These are phyloP conservation scores for Kazachstania taianensis DNA, from an alignment of 805 yeast species.

Conservation along the genomic window DNA sequence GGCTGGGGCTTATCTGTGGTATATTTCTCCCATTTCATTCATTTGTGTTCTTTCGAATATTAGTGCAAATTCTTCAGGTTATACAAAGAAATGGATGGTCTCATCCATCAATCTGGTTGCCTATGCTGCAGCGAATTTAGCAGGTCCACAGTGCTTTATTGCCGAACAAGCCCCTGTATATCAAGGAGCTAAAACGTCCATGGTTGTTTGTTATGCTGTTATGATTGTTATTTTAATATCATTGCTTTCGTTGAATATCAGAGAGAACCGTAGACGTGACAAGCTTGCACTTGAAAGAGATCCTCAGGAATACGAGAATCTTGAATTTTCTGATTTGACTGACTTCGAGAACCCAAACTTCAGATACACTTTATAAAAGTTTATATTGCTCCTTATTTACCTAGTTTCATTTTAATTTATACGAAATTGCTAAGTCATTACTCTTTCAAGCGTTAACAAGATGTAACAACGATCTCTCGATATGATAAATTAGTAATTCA, in stretches of 20 bases:
- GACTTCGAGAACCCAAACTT: slow-evolving; percentile 36
- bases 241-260: slow-evolving; percentile 23
- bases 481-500: too few relatives aligned
- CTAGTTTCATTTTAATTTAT: too few relatives aligned
- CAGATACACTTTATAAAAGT: slow-evolving; percentile 25
- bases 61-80: slow-evolving; percentile 53
- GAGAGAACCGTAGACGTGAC: slow-evolving; percentile 38
- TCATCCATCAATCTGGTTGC: slow-evolving; percentile 52
- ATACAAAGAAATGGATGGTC: slow-evolving; percentile 58
- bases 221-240: slow-evolving; percentile 30
- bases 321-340: slow-evolving; percentile 35
- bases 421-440: too few relatives aligned
- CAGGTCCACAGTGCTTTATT: slow-evolving; percentile 66
- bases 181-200: slow-evolving; percentile 42
- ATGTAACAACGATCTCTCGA: too few relatives aligned
- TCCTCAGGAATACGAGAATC: slow-evolving; percentile 18
- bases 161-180: slow-evolving; percentile 50
- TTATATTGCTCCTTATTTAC: too few relatives aligned
- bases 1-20: slow-evolving; percentile 30
- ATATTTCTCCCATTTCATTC: slow-evolving; percentile 30
- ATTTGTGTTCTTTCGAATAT: slow-evolving; percentile 29
- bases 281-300: slow-evolving; percentile 14
- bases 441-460: too few relatives aligned
- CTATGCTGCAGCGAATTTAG: slow-evolving; percentile 57
- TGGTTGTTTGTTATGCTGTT: slow-evolving; percentile 39